Evolutionary conservation across 805 yeast species (phyloP).

Genomic region (Spathaspora passalidarum): DNA sequence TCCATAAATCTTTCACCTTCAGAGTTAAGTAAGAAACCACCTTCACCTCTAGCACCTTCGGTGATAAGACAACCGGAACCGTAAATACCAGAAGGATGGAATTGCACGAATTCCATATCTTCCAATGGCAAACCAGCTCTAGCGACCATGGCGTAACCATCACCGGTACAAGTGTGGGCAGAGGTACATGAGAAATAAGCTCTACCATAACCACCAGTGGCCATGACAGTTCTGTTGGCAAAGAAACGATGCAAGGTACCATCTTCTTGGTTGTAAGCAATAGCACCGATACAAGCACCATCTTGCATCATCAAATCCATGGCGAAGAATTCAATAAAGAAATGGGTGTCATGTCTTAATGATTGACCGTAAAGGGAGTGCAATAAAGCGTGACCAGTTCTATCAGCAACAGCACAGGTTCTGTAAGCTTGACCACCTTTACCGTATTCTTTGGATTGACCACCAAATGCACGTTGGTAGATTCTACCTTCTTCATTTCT

Average conservation of each 20-base stretch:
- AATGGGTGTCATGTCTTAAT: constrained; percentile 93
- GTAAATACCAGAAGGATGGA: constrained; percentile 99
- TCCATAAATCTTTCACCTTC: constrained; percentile 99
- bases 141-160: constrained; percentile 97
- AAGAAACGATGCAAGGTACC: constrained; percentile 98
- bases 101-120: constrained; percentile 96
- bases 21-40: constrained; percentile 93
- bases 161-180: constrained; percentile 99
- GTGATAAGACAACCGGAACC: constrained; percentile 99
- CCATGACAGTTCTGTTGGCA: constrained; percentile 94
- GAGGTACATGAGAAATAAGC: constrained; percentile 99
- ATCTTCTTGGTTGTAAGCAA: constrained; percentile 98
- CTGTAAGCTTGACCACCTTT: constrained; percentile 99
- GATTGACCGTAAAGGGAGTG: constrained; percentile 98
- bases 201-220: constrained; percentile 99
- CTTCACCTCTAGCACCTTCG: constrained; percentile 99
- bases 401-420: constrained; percentile 99
- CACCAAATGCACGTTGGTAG: constrained; percentile 99
- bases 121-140: constrained; percentile 98
- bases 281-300: constrained; percentile 94
- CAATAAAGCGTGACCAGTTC: constrained; percentile 97
- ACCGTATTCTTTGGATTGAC: constrained; percentile 93
- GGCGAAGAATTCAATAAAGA: constrained; percentile 97
- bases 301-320: constrained; percentile 91
- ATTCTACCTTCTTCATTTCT: constrained; percentile 96